Conservation (phyloP, 139 green algal genomes). For the Spirogloea muscicola region DNA sequence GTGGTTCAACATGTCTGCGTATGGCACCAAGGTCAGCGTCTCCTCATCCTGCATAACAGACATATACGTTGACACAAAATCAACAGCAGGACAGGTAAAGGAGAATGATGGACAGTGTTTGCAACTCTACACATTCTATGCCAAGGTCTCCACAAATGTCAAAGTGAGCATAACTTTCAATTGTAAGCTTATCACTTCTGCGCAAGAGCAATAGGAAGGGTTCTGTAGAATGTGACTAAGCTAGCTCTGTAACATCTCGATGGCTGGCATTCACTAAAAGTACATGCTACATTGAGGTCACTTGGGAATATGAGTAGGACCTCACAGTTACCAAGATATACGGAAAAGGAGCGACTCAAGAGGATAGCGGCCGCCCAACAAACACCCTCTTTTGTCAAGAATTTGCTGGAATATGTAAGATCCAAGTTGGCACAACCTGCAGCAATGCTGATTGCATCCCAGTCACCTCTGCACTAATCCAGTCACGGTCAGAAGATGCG, state of each 20-base stretch:
- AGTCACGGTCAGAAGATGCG: not conserved
- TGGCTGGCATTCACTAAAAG: no score
- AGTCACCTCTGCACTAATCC: not conserved
- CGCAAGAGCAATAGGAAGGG: no score
- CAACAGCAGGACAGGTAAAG: constrained; percentile 9
- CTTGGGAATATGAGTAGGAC: constrained; percentile 3
- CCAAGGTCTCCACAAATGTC: not conserved
- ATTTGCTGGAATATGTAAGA: not conserved
- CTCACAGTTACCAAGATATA: constrained; percentile 3
- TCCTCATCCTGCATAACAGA: not conserved
- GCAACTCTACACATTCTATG: not conserved
- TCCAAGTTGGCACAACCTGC: not conserved
- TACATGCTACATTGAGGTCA: not conserved
- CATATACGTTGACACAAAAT: not conserved
- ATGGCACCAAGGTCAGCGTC: constrained; percentile 27
- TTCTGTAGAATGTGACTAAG: no score
- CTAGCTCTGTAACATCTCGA: no score
- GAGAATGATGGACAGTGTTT: not conserved
- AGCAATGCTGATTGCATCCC: not conserved
- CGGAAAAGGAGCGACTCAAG: constrained; percentile 23
- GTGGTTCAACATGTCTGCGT: constrained; percentile 42
- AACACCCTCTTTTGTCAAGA: constrained; percentile 10
- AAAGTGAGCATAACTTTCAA: not conserved
- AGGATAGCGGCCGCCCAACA: constrained; percentile 34
- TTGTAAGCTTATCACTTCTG: no score